Evolutionary conservation across 441 rosid species (phyloP), one percentile per base, ranked within the genome.

Genomic region (Croton setiger): DNA sequence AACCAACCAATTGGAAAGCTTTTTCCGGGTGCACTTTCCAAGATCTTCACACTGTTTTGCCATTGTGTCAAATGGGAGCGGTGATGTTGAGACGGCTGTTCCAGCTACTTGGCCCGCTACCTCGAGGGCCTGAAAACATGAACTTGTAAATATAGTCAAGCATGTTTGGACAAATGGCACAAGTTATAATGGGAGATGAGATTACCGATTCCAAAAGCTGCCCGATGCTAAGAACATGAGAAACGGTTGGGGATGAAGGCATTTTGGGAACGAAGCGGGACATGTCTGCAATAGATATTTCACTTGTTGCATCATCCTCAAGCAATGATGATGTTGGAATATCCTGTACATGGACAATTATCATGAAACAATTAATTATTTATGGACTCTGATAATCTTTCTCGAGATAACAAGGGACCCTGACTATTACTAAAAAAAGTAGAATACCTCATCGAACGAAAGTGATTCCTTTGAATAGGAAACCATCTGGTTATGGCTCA

Each of bases 101-200:
- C 86, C 95, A 23, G 93, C 96, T 65, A 95, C 98, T 79, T 91
- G 92, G 76, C 98, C 96, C 35, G 98, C 99, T 37, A 92, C 96
- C 84, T 85, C 88, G 17, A 92, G 96, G 2, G 99, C 96, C 98
- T 95, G 84, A 65, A 77, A 58, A 68, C 60, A 49, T 3, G 39
- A n/a, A 4, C 17, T 27, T 4, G 56, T 49, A 11, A 13, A 63
- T 44, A 67, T 33, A 21, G 64, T 49, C 10, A 35, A 2, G 49
- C 58, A 54, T 10, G 15, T 33, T 21, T 8, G 12, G 5, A 21
- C 18, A 68, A 39, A 43, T 14, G 35, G 15, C 60, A 31, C 18
- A 56, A 27, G 37, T n/a, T 13, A 21, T 20, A 4, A 20, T 13
- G 35, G 20, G 35, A 17, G 18, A 61, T 3, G 12, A 73, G 14